Percentiles rank a stretch among this genome's conserved stretches.
Conservation (phyloP, 164 flowering plant genomes). For the Warburgia ugandensis region DNA sequence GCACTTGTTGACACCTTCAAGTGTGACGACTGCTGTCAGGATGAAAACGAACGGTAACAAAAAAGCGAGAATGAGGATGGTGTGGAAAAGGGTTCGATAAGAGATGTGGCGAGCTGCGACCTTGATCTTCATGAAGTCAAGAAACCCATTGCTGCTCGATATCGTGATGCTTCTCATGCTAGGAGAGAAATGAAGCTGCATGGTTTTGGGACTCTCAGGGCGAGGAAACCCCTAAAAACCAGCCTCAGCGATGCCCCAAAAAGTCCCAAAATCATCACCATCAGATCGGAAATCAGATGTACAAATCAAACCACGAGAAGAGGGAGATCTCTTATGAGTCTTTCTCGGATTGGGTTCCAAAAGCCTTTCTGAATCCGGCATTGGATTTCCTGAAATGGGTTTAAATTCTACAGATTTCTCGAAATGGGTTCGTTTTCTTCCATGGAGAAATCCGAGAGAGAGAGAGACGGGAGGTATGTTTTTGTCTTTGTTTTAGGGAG, state of each 20-base stretch:
- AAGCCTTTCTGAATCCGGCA: conserved; percentile 9
- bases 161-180: conserved; percentile 99
- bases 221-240: conserved; percentile 7
- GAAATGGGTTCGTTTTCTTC: conserved; percentile 2
- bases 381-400: conserved; percentile 3
- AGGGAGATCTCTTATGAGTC: conserved; percentile 6
- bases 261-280: conserved; percentile 12
- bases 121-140: conserved; percentile 99
- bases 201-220: conserved; percentile 16
- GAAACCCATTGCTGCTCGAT: conserved; percentile 61
- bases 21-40: conserved; percentile 93
- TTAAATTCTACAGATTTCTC: background rate
- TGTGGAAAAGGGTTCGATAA: conserved; percentile 81
- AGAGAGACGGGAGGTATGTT: background rate
- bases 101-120: conserved; percentile 94
- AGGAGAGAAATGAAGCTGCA: conserved; percentile 99
- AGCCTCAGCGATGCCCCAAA: conserved; percentile 2
- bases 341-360: conserved; percentile 3
- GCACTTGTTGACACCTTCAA: conserved; percentile 99
- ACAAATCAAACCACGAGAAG: background rate
- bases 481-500: background rate
- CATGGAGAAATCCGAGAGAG: background rate
- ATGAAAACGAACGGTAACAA: conserved; percentile 94
- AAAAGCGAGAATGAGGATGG: conserved; percentile 80
- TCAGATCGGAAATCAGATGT: conserved; percentile 13